Evolutionary conservation across 2,329 filamentous ascomycete species (phyloP), one percentile per base, ranked within the genome.

Genomic region (Epichloe amarillans): DNA sequence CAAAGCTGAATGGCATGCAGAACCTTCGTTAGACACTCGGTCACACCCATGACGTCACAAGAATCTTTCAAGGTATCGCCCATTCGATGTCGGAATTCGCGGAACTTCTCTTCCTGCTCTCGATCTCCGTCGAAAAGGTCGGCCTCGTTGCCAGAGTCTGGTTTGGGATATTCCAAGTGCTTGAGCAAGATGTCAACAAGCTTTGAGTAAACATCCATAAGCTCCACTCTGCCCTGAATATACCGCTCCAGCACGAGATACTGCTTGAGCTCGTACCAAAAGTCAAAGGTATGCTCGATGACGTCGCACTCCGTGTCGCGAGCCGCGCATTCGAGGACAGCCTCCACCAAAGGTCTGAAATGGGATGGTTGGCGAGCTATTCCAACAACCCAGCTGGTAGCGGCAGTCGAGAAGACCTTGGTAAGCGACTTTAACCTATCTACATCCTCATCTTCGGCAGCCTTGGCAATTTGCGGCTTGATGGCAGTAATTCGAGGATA

Each of bases 241-340:
- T 96, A 98, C 57, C 84, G 84, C 37, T 97, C 91, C 49, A 98
- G 69, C 2, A 90, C 89, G 46, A 98, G 75, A 64, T 95, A 96
- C 65, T 96, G 89, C 73, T 98, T 98, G 45, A 98, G 77, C 64
- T 98, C 93, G 64, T 94, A 97, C 93, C 93, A 98, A 71, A 98
- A 97, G 58, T 82, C 82, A 69, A 98, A 98, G 0, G 94, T 98
- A 61, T 93, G 82, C 50, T 88, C 87, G 55, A 98, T 89, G 4
- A 90, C 88, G 57, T 98, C 93, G 54, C 86, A 82, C 50, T 96
- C 91, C 64, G 82, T 83, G 66, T 98, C 93, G 57, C 86, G 79
- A 11, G 85, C 80, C 54, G 88, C 90, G 62, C 89, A 95, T 69
- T 97, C 90, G n/a, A 97, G 76, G 15, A 98, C 82, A 6, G 86